phyloP scores from a whole-genome alignment of 2,329 filamentous ascomycete genomes.

The Xylariales sp. region DNA sequence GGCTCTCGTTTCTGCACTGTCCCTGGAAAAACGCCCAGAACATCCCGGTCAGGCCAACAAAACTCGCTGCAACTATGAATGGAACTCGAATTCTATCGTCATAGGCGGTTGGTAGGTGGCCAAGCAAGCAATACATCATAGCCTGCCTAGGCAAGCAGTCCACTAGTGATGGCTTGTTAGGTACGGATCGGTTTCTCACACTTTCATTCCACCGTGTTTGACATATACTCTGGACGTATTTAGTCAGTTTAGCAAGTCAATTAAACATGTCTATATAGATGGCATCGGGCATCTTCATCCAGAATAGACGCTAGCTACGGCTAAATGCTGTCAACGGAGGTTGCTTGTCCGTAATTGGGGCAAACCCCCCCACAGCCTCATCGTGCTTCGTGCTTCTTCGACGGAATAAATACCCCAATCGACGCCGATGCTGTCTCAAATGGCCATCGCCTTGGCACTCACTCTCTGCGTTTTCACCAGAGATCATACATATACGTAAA shows the following conservation, averaged over 20 bases:
- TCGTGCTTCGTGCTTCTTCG: not conserved
- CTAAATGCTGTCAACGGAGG: constrained; percentile 35
- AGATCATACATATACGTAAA: not conserved
- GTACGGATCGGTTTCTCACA: no score
- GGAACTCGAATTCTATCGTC: no score
- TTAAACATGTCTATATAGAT: not conserved
- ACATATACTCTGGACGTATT: not conserved
- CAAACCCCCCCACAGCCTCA: constrained; percentile 18
- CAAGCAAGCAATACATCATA: no score
- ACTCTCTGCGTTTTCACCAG: not conserved
- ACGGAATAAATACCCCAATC: constrained; percentile 30
- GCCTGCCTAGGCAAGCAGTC: no score
- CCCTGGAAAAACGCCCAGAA: not conserved
- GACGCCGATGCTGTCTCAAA: constrained; percentile 1
- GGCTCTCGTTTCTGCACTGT: not conserved
- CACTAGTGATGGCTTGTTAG: not conserved
- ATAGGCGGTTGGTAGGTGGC: no score
- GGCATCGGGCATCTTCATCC: constrained; percentile 1
- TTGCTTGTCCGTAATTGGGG: constrained; percentile 24
- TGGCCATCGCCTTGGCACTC: constrained; percentile 9
- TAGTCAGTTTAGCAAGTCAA: not conserved
- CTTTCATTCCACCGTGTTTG: not conserved
- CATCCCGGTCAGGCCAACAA: not conserved
- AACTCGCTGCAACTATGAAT: not conserved
- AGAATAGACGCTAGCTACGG: constrained; percentile 22